A percentile compares a stretch with the other conserved stretches of the same genome.
Evolutionary conservation across 352 stramenopile species (phyloP).

Genomic region (Lagenidium sp.): DNA sequence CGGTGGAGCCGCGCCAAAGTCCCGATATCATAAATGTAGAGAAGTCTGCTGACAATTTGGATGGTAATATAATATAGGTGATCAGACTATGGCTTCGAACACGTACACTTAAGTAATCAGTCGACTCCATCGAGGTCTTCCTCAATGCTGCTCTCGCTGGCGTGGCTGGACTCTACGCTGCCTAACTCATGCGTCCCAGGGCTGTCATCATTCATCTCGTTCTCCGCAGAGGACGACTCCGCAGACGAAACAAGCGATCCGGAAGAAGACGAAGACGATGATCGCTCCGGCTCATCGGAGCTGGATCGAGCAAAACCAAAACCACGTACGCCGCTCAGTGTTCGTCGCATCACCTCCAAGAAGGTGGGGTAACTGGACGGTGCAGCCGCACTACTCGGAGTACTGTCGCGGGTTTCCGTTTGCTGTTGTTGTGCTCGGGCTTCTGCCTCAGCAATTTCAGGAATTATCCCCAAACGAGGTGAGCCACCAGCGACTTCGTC

Average conservation of each 20-base stretch:
- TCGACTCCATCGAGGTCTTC: conserved; percentile 68
- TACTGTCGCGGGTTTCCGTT: no score
- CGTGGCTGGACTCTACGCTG: conserved; percentile 21
- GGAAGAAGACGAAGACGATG: conserved; percentile 22
- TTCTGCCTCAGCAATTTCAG: conserved; percentile 54
- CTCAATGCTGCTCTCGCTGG: conserved; percentile 23
- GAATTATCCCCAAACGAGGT: conserved; percentile 33
- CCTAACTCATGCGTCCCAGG: no score
- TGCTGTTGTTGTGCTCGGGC: conserved; percentile 10
- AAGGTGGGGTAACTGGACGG: conserved; percentile 24
- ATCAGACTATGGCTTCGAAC: no score
- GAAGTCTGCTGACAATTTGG: no score
- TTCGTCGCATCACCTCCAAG: conserved; percentile 36
- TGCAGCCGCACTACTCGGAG: conserved; percentile 9
- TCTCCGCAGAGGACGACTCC: no score
- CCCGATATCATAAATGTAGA: no score
- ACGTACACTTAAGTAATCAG: conserved; percentile 21
- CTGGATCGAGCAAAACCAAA: conserved; percentile 24
- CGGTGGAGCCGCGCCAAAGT: no score
- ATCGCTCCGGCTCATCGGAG: conserved; percentile 16
- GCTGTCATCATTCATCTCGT: no score
- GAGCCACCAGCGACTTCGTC: neutral
- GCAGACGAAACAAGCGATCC: no score
- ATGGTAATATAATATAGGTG: no score
- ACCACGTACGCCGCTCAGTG: conserved; percentile 21